Evolutionary conservation across 805 yeast species (phyloP).

Genomic region (Jamesozyma gamospora): DNA sequence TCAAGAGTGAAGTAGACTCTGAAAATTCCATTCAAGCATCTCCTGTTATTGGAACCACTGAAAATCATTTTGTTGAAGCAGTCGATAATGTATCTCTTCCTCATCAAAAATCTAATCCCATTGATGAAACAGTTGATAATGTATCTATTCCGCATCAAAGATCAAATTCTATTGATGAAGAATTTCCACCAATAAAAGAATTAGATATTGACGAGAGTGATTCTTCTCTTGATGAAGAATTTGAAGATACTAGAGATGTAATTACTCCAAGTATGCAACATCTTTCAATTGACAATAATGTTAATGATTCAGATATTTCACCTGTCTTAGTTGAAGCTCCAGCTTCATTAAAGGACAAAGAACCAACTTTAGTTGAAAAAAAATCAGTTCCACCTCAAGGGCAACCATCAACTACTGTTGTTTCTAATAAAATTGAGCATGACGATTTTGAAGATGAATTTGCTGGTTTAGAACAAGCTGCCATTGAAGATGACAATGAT

Average conservation of each 20-base stretch:
- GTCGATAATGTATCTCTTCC: slow-evolving; percentile 4
- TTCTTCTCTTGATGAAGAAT: slow-evolving; percentile 34
- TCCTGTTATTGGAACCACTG: slow-evolving; percentile 12
- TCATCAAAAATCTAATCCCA: slow-evolving; percentile 5
- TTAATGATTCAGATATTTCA: no score
- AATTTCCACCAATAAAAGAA: slow-evolving; percentile 56
- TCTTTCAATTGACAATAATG: no score
- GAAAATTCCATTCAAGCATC: slow-evolving; percentile 11
- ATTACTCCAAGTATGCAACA: slow-evolving; percentile 3
- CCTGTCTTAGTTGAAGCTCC: no score
- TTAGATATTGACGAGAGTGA: slow-evolving; percentile 44
- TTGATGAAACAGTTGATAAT: slow-evolving; percentile 6
- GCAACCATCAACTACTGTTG: no score
- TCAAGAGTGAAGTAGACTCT: slow-evolving; percentile 4
- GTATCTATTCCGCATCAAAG: slow-evolving; percentile 3
- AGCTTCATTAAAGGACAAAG: not conserved
- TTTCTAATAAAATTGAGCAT: no score
- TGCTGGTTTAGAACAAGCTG: slow-evolving; percentile 36
- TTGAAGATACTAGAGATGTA: slow-evolving; percentile 11
- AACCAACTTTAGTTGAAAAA: slow-evolving; percentile 6
- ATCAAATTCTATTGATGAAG: slow-evolving; percentile 29
- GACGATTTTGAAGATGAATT: slow-evolving; percentile 35
- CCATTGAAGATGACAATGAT: slow-evolving; percentile 30
- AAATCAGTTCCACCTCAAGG: no score
- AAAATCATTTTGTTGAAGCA: slow-evolving; percentile 3